Evolutionary conservation across 2,329 filamentous ascomycete species (phyloP), one percentile per base, ranked within the genome.

Genomic region (Epichloe amarillans): DNA sequence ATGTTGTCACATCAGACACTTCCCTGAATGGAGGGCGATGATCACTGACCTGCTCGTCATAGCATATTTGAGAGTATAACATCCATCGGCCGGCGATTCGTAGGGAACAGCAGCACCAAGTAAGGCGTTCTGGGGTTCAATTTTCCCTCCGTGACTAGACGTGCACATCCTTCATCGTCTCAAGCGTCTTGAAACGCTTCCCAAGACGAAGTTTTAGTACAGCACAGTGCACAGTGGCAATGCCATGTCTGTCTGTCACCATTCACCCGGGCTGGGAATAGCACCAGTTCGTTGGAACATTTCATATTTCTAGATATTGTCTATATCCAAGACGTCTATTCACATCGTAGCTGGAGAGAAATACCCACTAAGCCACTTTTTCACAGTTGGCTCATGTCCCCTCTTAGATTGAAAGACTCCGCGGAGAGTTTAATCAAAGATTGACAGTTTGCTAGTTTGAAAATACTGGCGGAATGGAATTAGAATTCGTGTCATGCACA

Each of bases 1-100:
- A 75, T 81, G 89, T 87, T 50, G 6, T 45, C 21, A n/a, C 14
- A 21, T 14, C 11, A 12, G 12, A 12, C 5, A 23, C 37, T 11
- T 33, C 6, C 15, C n/a, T 15, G 1, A 37, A 10, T 10, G 11
- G 19, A 50, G 5, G 19, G 11, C n/a, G 11, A 50, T 15, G 11
- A 35, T 45, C 14, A 15, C 50, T 52, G 42, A 52, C 30, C 7
- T 19, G 17, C 14, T 7, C 4, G n/a, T 40, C 14, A 15, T 40
- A 57, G 55, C 55, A 21, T 57, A 51, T 44, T 52, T 57, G 33
- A 50, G 42, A 19, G 35, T 45, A 45, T 50, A 37, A 50, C 2
- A 4, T 19, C 14, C 11, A 33, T 33, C 17, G 33, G 37, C 12
- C 6, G 30, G 39, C 33, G 15, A 23, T 30, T 40, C 15, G 10